Evolutionary conservation across 208 protist genomes (phyloP), one percentile per base, ranked within the genome.

Genomic region (Jaenimonas drosophilae): DNA sequence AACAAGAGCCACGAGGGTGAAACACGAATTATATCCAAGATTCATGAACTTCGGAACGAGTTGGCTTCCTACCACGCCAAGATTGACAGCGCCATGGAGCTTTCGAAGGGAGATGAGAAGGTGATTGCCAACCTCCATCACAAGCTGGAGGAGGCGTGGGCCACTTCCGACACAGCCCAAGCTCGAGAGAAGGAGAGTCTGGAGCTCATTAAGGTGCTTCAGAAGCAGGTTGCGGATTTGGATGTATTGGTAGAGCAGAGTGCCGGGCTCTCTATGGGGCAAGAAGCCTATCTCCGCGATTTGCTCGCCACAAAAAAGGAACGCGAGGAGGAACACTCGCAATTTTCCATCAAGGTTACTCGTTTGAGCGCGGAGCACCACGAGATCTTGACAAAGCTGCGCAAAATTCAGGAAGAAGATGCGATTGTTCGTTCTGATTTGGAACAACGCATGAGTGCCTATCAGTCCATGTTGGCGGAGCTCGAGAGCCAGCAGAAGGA

Each of bases 121-220:
- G 94, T 89, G 2, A 98, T 99, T 43, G 59, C 64, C 0, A 61
- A 62, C 7, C 70, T 98, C 26, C 94, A 96, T 17, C 87, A 77
- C 17, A 94, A 98, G 57, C 96, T 99, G 54, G 95, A 99, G 32
- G 77, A 97, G 58, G 96, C 96, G 7, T 99, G 96, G 95, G 93
- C 97, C 41, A 94, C 98, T 69, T 95, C 98, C 0, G 95, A 99
- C 54, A 77, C 84, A 23, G 92, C 95, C 9, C 93, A 98, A 67
- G 82, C 96, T 46, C 96, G 97, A 54, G 97, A 99, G 70, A 82
- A 79, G 56, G 76, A 92, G 45, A 94, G 95, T 20, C 93, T 85
- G 31, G 88, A 98, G 59, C 87, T 90, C 16, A 96, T 99, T 48
- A 67, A 91, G 30, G 49, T 79, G 24, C 77, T 99, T 3, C 96